Evolutionary conservation across 306 rosid genomes (phyloP).

Genomic region (Dalbergia cultrata): DNA sequence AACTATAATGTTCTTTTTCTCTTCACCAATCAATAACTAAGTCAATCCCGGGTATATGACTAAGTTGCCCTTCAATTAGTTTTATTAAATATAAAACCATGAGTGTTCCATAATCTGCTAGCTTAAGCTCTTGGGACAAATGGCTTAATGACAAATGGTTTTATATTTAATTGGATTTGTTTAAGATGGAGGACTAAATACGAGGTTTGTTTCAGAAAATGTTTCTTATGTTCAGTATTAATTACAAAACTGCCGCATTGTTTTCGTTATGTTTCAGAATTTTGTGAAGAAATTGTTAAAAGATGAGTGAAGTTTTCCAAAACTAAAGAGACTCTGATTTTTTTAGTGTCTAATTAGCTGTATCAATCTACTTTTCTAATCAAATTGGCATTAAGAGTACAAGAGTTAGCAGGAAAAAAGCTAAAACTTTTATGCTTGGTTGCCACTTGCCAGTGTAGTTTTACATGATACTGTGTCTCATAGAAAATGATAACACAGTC

Average conservation of each 20-base stretch:
- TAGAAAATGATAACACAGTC: not conserved
- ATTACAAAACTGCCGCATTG: too few relatives aligned
- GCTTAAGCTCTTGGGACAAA: too few relatives aligned
- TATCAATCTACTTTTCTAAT: slow-evolving; percentile 9
- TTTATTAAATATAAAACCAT: too few relatives aligned
- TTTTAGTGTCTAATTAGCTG: not conserved
- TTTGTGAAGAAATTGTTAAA: too few relatives aligned
- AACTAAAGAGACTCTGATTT: not conserved
- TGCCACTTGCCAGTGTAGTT: not conserved
- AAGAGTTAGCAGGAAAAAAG: not conserved
- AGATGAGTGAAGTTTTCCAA: too few relatives aligned
- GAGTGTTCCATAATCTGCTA: too few relatives aligned
- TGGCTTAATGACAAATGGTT: too few relatives aligned
- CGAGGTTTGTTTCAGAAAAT: too few relatives aligned
- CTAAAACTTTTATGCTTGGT: not conserved
- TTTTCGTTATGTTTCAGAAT: too few relatives aligned
- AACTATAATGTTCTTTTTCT: not conserved
- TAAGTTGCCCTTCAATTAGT: not conserved
- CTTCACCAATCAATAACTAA: not conserved
- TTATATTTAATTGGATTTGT: too few relatives aligned
- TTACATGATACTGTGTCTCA: not conserved
- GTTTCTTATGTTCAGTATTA: too few relatives aligned
- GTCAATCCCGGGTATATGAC: not conserved
- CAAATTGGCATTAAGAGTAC: not conserved
- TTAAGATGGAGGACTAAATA: not conserved